These are phyloP conservation scores for Fonsecaea erecta DNA, from an alignment of 2,329 filamentous ascomycete genomes.

Conservation along the genomic window DNA sequence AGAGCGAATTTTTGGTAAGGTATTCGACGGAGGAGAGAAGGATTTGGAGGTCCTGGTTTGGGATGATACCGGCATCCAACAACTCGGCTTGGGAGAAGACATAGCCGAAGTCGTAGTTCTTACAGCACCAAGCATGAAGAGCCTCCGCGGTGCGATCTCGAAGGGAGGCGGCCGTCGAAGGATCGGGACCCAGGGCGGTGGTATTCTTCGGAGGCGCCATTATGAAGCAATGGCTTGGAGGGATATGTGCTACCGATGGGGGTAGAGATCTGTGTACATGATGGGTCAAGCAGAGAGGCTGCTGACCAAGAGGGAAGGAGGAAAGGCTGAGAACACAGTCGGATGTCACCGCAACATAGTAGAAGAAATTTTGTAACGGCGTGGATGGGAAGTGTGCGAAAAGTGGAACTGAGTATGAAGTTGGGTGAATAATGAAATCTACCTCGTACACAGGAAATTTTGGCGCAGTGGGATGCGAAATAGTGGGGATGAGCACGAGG, in stretches of 20 bases:
- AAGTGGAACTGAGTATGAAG: constrained; percentile 10
- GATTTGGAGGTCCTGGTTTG: constrained; percentile 48
- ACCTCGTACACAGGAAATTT: no score
- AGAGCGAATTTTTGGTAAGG: constrained; percentile 53
- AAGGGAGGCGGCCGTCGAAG: constrained; percentile 30
- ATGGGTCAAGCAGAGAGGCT: constrained; percentile 28
- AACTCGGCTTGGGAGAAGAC: constrained; percentile 55
- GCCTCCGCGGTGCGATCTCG: constrained; percentile 48
- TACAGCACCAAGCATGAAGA: constrained; percentile 52
- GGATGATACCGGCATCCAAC: constrained; percentile 49
- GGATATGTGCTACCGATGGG: constrained; percentile 36
- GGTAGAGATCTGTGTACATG: constrained; percentile 35
- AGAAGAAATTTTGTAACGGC: not conserved
- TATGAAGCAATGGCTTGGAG: constrained; percentile 20
- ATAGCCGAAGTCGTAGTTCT: constrained; percentile 48
- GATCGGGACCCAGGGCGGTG: constrained; percentile 41
- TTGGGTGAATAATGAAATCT: constrained; percentile 1
- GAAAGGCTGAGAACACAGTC: not conserved
- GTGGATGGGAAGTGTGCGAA: constrained; percentile 10
- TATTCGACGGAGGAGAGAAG: constrained; percentile 52
- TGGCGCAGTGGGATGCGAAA: constrained; percentile 3
- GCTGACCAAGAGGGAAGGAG: constrained; percentile 12
- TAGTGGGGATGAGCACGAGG: not conserved
- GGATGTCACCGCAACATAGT: constrained; percentile 25
- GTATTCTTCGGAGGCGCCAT: constrained; percentile 35